These are phyloP conservation scores for Solidago caesia DNA, from an alignment of 129 eudicot species.

Conservation along the genomic window DNA sequence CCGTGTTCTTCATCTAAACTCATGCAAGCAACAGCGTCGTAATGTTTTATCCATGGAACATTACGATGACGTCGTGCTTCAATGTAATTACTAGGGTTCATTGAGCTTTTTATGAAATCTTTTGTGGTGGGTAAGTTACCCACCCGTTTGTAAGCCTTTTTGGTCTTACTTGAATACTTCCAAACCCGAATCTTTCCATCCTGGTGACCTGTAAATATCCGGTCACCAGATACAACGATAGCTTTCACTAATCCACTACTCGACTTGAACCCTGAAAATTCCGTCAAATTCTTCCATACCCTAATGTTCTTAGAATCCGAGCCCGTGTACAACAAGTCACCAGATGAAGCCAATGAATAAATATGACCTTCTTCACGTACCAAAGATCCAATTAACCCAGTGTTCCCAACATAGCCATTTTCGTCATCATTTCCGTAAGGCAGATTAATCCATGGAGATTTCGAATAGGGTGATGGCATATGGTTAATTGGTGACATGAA, in stretches of 20 bases:
- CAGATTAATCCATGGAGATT: conserved; percentile 72
- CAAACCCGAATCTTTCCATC: conserved; percentile 91
- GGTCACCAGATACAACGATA: conserved; percentile 52
- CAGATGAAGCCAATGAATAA: conserved; percentile 72
- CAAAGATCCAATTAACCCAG: conserved; percentile 66
- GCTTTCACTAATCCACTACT: conserved; percentile 90
- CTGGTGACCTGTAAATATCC: conserved; percentile 81
- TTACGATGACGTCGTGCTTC: conserved; percentile 54
- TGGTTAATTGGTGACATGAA: conserved; percentile 50
- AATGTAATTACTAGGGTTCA: conserved; percentile 62
- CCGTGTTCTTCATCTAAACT: conserved; percentile 54
- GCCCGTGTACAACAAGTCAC: conserved; percentile 68
- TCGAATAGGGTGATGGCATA: conserved; percentile 46
- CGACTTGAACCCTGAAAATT: conserved; percentile 78
- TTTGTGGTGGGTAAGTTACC: conserved; percentile 70
- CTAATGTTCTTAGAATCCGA: conserved; percentile 77
- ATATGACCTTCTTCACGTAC: conserved; percentile 87
- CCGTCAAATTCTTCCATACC: conserved; percentile 75
- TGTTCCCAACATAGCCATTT: conserved; percentile 17
- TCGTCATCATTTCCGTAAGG: neutral
- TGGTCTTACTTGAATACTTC: conserved; percentile 41
- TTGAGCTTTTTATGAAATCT: conserved; percentile 55
- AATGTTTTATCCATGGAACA: conserved; percentile 77
- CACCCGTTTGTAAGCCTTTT: conserved; percentile 47
- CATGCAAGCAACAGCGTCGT: conserved; percentile 76